Evolutionary conservation across 768 basidiomycete species (phyloP).

Genomic region (Russula earlei): DNA sequence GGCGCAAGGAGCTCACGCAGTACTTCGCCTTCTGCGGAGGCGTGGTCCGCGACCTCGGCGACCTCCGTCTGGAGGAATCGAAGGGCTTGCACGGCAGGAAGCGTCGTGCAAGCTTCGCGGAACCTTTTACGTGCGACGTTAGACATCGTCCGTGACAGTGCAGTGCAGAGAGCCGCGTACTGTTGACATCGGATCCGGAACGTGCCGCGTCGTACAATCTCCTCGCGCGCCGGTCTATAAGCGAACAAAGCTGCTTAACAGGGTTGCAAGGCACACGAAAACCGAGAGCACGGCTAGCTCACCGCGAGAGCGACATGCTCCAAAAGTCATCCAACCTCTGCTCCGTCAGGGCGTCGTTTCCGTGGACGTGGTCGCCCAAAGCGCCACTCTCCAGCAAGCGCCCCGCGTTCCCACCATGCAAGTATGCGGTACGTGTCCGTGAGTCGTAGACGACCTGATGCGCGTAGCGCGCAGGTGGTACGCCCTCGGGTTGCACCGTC

Average conservation of each 20-base stretch:
- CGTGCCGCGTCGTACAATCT: conserved; percentile 53
- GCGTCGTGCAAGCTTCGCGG: conserved; percentile 70
- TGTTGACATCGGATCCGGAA: conserved; percentile 64
- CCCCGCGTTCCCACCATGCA: conserved; percentile 76
- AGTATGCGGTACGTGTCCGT: conserved; percentile 42
- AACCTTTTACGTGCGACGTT: conserved; percentile 40
- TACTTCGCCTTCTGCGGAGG: conserved; percentile 48
- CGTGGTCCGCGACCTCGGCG: conserved; percentile 61
- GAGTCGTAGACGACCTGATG: conserved; percentile 73
- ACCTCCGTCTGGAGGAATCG: conserved; percentile 64
- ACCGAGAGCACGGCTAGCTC: conserved; percentile 13
- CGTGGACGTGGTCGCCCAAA: conserved; percentile 15
- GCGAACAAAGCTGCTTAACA: not conserved
- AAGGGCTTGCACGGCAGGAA: conserved; percentile 52
- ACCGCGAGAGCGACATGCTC: conserved; percentile 64
- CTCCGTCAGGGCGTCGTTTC: conserved; percentile 13
- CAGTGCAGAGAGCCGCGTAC: conserved; percentile 32
- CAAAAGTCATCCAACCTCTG: conserved; percentile 65
- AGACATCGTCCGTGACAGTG: not conserved
- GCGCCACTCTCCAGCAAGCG: conserved; percentile 21
- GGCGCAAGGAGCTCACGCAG: conserved; percentile 63
- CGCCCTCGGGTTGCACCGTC: not conserved
- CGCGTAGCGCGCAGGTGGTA: conserved; percentile 58
- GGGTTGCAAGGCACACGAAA: too few species aligned
- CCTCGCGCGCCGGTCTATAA: conserved; percentile 49